Base-by-base conservation (phyloP, 140 eudicot species). In the Cichorium intybus region DNA sequence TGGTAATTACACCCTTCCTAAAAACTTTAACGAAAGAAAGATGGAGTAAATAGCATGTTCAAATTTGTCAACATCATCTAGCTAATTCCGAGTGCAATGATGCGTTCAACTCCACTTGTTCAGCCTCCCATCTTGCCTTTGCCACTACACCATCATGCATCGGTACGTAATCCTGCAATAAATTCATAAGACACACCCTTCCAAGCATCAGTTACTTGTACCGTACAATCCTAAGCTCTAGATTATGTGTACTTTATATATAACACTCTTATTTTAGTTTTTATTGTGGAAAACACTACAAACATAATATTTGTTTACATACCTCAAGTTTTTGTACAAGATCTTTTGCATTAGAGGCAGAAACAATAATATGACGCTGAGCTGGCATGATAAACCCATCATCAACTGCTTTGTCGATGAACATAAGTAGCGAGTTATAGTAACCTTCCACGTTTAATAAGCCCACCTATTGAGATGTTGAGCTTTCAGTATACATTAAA, bases 271-370 rank as follows among this genome's bases (percentile, higher is more conserved):
- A 1, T 22, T 6, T 9, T 0, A 11, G 2, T 10, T 20, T 12
- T 12, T 2, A 11, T 39, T 3, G 6, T 41, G 6, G 18, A 41
- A 41, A 41, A 41, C 48, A 14, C 2, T 41, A 41, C 48, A 41
- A 14, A 41, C 6, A 14, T 0, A 41, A 14, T 41, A 18, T 41
- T 41, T 41, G 9, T 41, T 26, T 41, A 41, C 3, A 10, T 52
- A 89, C 97, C 97, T 90, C 97, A 7, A 90, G 95, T 77, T 87
- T 84, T 49, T 84, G 89, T 18, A 90, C 86, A 1, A 90, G 84
- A 16, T 90, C 87, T 59, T 72, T 69, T 16, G 95, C 90, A 12
- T 72, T 80, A 0, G 97, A 72, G 10, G 97, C 97, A 16, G 95
- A 90, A 4, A 90, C 94, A 5, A 90, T 71, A 10, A 90, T 90